Percentiles rank a stretch among this genome's conserved stretches.
These are phyloP conservation scores for Suhomyces atakaporum DNA, from an alignment of 1,139 yeast species.

Conservation along the genomic window DNA sequence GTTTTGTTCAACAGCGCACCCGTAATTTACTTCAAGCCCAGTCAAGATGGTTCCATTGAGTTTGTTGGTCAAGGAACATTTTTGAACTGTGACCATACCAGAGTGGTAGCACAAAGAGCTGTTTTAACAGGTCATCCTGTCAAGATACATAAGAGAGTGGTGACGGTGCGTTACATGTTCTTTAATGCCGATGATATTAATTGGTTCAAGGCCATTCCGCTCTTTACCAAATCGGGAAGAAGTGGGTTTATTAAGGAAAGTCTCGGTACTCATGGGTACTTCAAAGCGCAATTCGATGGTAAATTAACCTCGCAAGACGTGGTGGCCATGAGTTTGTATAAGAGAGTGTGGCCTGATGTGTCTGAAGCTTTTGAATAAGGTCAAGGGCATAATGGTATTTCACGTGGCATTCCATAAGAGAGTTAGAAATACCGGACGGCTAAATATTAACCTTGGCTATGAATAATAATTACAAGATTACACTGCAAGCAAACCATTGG, in stretches of 20 bases:
- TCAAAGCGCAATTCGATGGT: constrained; percentile 94
- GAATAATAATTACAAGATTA: too few relatives aligned
- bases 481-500: too few relatives aligned
- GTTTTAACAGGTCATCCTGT: constrained; percentile 93
- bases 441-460: too few relatives aligned
- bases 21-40: constrained; percentile 64
- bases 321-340: constrained; percentile 90
- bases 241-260: constrained; percentile 92
- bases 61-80: constrained; percentile 89
- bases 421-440: too few relatives aligned
- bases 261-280: constrained; percentile 97
- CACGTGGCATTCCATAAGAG: too few relatives aligned
- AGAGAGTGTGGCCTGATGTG: constrained; percentile 84
- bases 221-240: constrained; percentile 90
- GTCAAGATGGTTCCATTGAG: constrained; percentile 54
- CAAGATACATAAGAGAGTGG: constrained; percentile 89
- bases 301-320: constrained; percentile 89
- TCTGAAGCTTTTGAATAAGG: constrained; percentile 29
- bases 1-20: constrained; percentile 82
- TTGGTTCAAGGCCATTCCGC: constrained; percentile 89
- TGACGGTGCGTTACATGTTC: constrained; percentile 96
- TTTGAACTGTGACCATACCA: constrained; percentile 79
- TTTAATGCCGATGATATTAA: constrained; percentile 87
- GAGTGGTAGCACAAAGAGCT: constrained; percentile 85
- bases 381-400: too few relatives aligned